Conservation (phyloP, 352 stramenopile genomes). For the Phytophthora sp. region DNA sequence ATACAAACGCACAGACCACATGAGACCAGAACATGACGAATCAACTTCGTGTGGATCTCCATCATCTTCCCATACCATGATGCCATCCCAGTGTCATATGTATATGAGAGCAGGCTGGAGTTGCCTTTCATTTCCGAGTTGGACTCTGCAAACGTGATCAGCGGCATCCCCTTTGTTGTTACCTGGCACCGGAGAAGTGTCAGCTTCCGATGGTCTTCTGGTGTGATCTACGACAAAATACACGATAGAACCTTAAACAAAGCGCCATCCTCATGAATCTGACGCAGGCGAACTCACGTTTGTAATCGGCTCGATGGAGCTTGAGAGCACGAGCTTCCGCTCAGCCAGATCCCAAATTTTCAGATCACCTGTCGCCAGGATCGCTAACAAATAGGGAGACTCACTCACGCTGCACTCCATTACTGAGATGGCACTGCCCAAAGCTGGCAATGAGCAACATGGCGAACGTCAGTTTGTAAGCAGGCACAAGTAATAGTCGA, state of each 20-base stretch:
- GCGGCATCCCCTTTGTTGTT: slow-evolving; percentile 69
- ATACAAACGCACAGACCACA: too few relatives aligned
- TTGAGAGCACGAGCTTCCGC: slow-evolving; percentile 57
- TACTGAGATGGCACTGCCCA: slow-evolving; percentile 66
- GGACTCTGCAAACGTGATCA: slow-evolving; percentile 85
- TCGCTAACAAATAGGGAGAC: slow-evolving; percentile 76
- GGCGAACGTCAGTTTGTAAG: background rate
- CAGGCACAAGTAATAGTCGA: background rate
- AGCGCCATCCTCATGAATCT: background rate
- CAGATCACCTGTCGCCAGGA: slow-evolving; percentile 60
- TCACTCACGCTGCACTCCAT: slow-evolving; percentile 72
- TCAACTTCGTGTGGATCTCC: too few relatives aligned
- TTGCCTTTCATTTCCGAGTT: slow-evolving; percentile 52
- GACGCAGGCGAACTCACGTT: slow-evolving; percentile 38
- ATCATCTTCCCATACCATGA: slow-evolving; percentile 80
- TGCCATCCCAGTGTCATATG: slow-evolving; percentile 74
- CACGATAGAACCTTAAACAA: slow-evolving; percentile 7
- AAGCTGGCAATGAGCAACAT: slow-evolving; percentile 39
- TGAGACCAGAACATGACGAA: background rate
- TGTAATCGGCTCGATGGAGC: slow-evolving; percentile 71
- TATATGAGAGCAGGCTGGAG: slow-evolving; percentile 79
- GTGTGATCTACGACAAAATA: slow-evolving; percentile 21
- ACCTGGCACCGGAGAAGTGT: slow-evolving; percentile 80
- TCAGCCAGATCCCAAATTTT: slow-evolving; percentile 78
- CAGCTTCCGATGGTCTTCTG: slow-evolving; percentile 46